Conservation (phyloP, 2,329 filamentous ascomycete genomes). For the Stachybotrys chlorohalonatus region DNA sequence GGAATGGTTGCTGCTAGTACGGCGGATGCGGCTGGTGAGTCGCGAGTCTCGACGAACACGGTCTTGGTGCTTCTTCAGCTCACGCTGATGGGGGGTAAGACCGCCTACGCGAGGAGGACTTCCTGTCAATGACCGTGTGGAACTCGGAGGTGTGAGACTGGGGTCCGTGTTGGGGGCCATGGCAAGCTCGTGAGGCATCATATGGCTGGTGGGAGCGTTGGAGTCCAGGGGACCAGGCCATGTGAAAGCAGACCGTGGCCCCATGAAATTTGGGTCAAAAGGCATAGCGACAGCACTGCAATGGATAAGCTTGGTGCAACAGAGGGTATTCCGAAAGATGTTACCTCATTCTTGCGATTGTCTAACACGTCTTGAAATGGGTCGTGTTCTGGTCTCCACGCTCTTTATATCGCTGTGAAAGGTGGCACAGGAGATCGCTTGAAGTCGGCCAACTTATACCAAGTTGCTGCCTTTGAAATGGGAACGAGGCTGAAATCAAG, state of each 20-base stretch:
- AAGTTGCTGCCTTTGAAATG: too few relatives aligned
- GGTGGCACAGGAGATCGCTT: too few relatives aligned
- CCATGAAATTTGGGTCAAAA: conserved; percentile 45
- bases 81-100: conserved; percentile 51
- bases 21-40: conserved; percentile 38
- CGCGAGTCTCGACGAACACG: conserved; percentile 51
- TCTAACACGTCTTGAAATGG: too few relatives aligned
- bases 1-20: conserved; percentile 38
- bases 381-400: too few relatives aligned
- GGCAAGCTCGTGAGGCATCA: conserved; percentile 35
- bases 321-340: too few relatives aligned
- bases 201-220: conserved; percentile 16
- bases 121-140: conserved; percentile 43
- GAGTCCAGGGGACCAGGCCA: conserved; percentile 39
- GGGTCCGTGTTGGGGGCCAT: conserved; percentile 37
- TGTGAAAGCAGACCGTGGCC: conserved; percentile 37
- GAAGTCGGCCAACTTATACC: too few relatives aligned
- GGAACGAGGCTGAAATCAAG: too few relatives aligned
- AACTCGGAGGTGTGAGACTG: conserved; percentile 40
- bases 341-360: neutral
- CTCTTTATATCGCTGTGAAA: too few relatives aligned
- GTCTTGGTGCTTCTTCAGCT: conserved; percentile 52
- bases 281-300: conserved; percentile 39
- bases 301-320: too few relatives aligned
- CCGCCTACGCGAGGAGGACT: conserved; percentile 43